Percentiles rank a stretch among this genome's conserved stretches.
phyloP scores from a whole-genome alignment of 2,329 filamentous ascomycete genomes.

The Tolypocladium tundrense region DNA sequence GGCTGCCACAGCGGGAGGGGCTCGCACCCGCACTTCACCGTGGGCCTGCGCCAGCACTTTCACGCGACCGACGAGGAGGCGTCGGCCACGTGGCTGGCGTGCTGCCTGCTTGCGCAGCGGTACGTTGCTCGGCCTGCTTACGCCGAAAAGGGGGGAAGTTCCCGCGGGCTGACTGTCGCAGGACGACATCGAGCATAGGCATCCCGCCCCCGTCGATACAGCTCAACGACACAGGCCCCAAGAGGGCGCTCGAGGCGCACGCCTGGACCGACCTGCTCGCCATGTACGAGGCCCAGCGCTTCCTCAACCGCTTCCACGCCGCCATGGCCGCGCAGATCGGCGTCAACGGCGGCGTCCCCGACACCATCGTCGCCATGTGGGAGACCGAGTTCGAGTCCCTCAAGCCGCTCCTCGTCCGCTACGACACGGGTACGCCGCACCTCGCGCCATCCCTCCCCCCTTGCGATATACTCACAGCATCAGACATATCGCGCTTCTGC shows the following conservation, averaged over 20 bases:
- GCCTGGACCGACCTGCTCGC: constrained; percentile 32
- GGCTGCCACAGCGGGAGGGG: constrained; percentile 44
- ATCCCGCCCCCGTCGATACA: constrained; percentile 40
- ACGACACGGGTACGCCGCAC: constrained; percentile 30
- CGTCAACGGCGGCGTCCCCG: constrained; percentile 33
- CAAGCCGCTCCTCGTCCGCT: constrained; percentile 31
- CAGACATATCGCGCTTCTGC: constrained; percentile 39
- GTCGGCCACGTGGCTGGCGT: constrained; percentile 41
- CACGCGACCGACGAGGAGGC: constrained; percentile 41
- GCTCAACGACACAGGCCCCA: constrained; percentile 34
- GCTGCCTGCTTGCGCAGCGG: constrained; percentile 42
- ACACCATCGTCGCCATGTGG: constrained; percentile 35
- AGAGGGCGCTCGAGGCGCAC: constrained; percentile 24
- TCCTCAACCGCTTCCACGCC: constrained; percentile 36
- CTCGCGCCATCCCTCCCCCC: neutral
- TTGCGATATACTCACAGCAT: neutral
- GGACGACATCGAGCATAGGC: constrained; percentile 31
- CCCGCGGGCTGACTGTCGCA: constrained; percentile 10
- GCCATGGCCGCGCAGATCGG: constrained; percentile 37
- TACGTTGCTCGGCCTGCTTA: constrained; percentile 9
- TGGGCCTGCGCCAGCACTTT: constrained; percentile 31
- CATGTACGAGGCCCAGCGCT: constrained; percentile 38
- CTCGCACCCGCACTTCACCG: constrained; percentile 36
- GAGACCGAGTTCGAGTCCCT: constrained; percentile 43
- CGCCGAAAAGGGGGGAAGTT: constrained; percentile 2